A percentile compares a stretch with the other conserved stretches of the same genome.
Evolutionary conservation across 2,329 filamentous ascomycete species (phyloP).

Genomic region (Fusarium sambucinum): DNA sequence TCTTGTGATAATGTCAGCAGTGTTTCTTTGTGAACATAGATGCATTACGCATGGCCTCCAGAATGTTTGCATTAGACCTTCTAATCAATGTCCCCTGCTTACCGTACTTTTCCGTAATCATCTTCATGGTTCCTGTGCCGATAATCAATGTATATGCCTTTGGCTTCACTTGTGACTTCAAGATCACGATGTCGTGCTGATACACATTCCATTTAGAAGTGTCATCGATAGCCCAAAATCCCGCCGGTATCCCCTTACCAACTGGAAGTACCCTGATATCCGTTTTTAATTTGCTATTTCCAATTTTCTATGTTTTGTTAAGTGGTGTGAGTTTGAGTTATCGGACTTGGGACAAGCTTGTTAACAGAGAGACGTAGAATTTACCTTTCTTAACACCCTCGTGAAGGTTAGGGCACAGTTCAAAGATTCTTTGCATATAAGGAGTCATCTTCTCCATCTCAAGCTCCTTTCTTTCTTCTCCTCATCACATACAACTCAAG

Average conservation of each 20-base stretch:
- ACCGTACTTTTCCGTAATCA: not conserved
- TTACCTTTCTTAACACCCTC: not conserved
- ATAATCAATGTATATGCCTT: not conserved
- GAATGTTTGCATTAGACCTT: not conserved
- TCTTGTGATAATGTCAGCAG: too few species aligned
- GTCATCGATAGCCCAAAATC: too few species aligned
- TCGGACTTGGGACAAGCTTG: too few species aligned
- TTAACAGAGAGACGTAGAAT: too few species aligned
- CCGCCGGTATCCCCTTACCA: too few species aligned
- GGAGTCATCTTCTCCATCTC: not conserved
- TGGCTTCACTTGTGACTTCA: not conserved
- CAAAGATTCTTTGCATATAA: not conserved
- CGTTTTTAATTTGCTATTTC: too few species aligned
- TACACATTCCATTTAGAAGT: not conserved
- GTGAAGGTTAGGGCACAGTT: not conserved
- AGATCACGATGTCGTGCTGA: not conserved
- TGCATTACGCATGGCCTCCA: not conserved
- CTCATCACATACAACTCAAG: not conserved
- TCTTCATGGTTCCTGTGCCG: not conserved
- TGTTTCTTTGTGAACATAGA: not conserved
- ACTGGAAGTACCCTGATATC: too few species aligned
- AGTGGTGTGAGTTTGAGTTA: too few species aligned
- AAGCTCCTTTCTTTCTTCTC: not conserved
- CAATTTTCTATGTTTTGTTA: too few species aligned
- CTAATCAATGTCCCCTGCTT: not conserved